Evolutionary conservation across 306 rosid genomes (phyloP).

Genomic region (Cucumis cinereus): DNA sequence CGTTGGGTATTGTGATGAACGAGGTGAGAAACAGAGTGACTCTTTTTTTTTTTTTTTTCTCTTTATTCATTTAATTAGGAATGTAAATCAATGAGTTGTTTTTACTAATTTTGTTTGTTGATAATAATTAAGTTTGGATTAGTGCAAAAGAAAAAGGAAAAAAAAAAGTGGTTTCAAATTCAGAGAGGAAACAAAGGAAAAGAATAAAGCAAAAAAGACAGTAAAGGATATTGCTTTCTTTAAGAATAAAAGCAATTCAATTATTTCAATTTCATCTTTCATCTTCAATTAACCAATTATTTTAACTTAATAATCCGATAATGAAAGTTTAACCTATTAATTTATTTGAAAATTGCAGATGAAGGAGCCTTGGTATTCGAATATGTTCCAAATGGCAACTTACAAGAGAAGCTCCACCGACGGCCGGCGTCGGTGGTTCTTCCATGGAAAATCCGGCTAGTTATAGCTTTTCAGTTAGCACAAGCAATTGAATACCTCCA

Average conservation of each 20-base stretch:
- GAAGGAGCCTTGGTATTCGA: slow-evolving; percentile 35
- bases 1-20: slow-evolving; percentile 26
- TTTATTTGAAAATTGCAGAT: slow-evolving; percentile 10
- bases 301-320: background rate
- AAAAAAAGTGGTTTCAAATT: background rate
- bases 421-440: background rate
- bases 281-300: background rate
- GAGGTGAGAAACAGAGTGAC: slow-evolving; percentile 6
- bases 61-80: background rate
- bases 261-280: background rate
- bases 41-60: background rate
- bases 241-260: background rate
- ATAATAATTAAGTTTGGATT: background rate
- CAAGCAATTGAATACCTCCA: slow-evolving; percentile 31
- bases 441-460: slow-evolving; percentile 30
- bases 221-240: background rate
- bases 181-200: background rate
- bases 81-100: background rate
- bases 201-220: slow-evolving; percentile 3
- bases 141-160: background rate
- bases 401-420: slow-evolving; percentile 35
- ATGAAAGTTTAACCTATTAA: background rate
- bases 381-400: slow-evolving; percentile 25
- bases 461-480: slow-evolving; percentile 27
- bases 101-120: background rate